Evolutionary conservation across 306 rosid genomes (phyloP), one percentile per base, ranked within the genome.

Genomic region (Cyamopsis tetragonoloba): DNA sequence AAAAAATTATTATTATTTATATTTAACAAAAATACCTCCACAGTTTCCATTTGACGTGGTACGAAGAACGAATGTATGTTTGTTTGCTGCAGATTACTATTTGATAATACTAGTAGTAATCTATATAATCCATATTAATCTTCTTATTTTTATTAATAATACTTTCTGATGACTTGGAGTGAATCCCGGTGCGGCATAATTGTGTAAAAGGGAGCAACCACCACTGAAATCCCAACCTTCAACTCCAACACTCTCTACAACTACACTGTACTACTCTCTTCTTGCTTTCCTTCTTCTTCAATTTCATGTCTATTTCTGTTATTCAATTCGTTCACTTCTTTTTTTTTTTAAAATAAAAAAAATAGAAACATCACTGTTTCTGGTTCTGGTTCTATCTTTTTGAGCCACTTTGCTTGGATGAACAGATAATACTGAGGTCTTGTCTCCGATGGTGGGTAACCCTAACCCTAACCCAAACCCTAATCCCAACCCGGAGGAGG

Each of bases 371-470:
- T 11, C 3, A 5, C 7, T 51, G 59, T 0, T 53, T 54, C 22
- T 5, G 3, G 5, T 4, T 30, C 62, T 14, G n/a, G n/a, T 3
- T 14, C 23, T 32, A 26, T 57, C 10, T n/a, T n/a, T n/a, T n/a
- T n/a, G n/a, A n/a, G n/a, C n/a, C n/a, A n/a, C n/a, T n/a, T n/a
- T n/a, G n/a, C n/a, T n/a, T n/a, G n/a, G n/a, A n/a, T n/a, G n/a
- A n/a, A n/a, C n/a, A n/a, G n/a, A n/a, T n/a, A n/a, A n/a, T n/a
- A n/a, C n/a, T n/a, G n/a, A n/a, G n/a, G 35, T 24, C 14, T 24
- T 18, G 32, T 41, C 11, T 28, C 18, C 44, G 19, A 28, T 10
- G 39, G 84, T 82, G 89, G 82, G 79, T 30, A 73, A 46, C 5
- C 53, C 68, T 17, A 70, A 32, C 47, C 68, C 49, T 44, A 43